Evolutionary conservation across 129 eudicot genomes (phyloP).

Genomic region (Chrysanthemum lavandulifolium): DNA sequence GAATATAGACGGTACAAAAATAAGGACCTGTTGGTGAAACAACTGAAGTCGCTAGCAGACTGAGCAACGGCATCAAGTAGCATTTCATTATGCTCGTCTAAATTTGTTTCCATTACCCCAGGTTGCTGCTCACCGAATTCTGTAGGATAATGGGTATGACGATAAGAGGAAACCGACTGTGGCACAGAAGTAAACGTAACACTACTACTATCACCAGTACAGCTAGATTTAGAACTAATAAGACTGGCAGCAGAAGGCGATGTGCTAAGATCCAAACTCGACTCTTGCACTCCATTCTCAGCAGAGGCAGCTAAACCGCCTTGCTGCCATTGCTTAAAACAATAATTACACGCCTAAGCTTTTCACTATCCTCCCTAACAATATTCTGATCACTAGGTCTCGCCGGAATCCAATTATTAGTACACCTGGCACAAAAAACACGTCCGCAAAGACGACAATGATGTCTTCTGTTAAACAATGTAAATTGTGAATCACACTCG

Average conservation of each 20-base stretch:
- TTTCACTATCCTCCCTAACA: slow-evolving; percentile 57
- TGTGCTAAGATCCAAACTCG: slow-evolving; percentile 44
- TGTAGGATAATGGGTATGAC: slow-evolving; percentile 31
- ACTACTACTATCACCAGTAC: slow-evolving; percentile 72
- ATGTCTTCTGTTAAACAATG: slow-evolving; percentile 78
- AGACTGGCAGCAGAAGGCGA: slow-evolving; percentile 72
- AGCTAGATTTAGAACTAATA: slow-evolving; percentile 65
- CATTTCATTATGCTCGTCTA: slow-evolving; percentile 43
- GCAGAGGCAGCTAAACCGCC: slow-evolving; percentile 49
- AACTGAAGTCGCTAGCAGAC: slow-evolving; percentile 36
- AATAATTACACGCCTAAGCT: slow-evolving; percentile 85
- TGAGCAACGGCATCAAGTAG: slow-evolving; percentile 28
- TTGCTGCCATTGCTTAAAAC: slow-evolving; percentile 88
- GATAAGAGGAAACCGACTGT: slow-evolving; percentile 44
- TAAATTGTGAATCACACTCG: slow-evolving; percentile 81
- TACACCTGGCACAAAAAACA: slow-evolving; percentile 85
- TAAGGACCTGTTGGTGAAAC: slow-evolving; percentile 64
- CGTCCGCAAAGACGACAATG: slow-evolving; percentile 92
- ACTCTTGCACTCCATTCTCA: slow-evolving; percentile 56
- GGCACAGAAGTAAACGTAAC: slow-evolving; percentile 59
- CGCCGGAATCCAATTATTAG: slow-evolving; percentile 73
- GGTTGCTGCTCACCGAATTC: slow-evolving; percentile 54
- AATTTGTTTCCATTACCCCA: slow-evolving; percentile 43
- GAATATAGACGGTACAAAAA: neutral
- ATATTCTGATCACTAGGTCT: slow-evolving; percentile 27